Conservation (phyloP, 2,329 filamentous ascomycete genomes). For the Fusarium sp. region DNA sequence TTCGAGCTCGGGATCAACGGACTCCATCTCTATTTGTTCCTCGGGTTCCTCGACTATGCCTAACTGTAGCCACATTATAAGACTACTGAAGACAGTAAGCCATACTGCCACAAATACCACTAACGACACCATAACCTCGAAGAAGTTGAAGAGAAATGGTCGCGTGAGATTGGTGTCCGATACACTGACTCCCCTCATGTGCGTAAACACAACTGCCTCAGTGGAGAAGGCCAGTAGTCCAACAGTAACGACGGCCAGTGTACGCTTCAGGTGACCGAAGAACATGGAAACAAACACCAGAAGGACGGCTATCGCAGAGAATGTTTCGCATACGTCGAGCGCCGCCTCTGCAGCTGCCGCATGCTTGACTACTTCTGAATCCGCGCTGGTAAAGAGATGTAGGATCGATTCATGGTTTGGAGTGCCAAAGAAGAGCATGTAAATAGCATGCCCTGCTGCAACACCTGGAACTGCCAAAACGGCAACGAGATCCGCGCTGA, state of each 20-base stretch:
- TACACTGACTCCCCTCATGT: not conserved
- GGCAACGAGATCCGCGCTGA: not conserved
- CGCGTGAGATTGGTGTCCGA: not conserved
- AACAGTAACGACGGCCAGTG: not conserved
- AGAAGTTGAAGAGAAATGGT: not conserved
- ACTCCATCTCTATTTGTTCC: not conserved
- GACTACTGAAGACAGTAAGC: not conserved
- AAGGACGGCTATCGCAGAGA: not conserved
- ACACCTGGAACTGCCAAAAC: not conserved
- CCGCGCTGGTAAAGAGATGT: not conserved
- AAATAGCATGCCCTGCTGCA: not conserved
- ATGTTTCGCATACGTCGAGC: not conserved
- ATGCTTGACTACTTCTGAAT: not conserved
- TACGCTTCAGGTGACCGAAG: not conserved
- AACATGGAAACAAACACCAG: not conserved
- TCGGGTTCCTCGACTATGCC: not conserved
- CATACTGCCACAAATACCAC: not conserved
- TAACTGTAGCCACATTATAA: fast-evolving
- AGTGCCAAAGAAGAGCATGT: not conserved
- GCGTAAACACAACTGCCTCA: not conserved
- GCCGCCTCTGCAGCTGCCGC: not conserved
- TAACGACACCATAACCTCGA: fast-evolving
- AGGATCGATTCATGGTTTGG: not conserved
- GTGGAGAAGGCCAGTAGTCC: not conserved
- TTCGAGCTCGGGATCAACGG: not conserved